Conservation (phyloP, 257 asterid species). For the Capsicum chinense region DNA sequence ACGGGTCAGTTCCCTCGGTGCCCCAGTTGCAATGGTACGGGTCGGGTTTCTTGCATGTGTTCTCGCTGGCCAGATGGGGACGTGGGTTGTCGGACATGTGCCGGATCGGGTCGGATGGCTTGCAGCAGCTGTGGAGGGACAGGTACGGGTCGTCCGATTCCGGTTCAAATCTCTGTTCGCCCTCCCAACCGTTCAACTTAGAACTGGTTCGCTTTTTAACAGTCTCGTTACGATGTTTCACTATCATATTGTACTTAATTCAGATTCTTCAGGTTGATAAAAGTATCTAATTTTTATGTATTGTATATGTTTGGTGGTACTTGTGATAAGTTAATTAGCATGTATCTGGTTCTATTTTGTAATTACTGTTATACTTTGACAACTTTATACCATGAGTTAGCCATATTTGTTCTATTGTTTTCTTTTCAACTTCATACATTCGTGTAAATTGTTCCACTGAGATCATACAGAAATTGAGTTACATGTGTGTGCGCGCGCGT, state of each 20-base stretch:
- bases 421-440: not conserved
- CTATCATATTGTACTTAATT: not conserved
- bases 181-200: conserved; percentile 54
- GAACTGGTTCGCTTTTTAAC: conserved; percentile 28
- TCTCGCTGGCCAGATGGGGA: conserved; percentile 97
- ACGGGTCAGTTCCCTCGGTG: conserved; percentile 76
- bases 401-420: not conserved
- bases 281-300: not conserved
- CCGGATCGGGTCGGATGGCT: conserved; percentile 91
- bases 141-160: conserved; percentile 90
- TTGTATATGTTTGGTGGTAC: conserved; percentile 21
- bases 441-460: not conserved
- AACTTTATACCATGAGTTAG: conserved; percentile 23
- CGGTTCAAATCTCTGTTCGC: conserved; percentile 76
- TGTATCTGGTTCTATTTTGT: conserved; percentile 10
- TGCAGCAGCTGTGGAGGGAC: conserved; percentile 89
- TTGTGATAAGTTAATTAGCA: conserved; percentile 5
- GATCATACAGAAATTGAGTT: not conserved
- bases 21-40: conserved; percentile 84
- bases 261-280: not conserved
- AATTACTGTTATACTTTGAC: conserved; percentile 18
- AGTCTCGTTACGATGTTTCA: not conserved
- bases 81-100: conserved; percentile 83
- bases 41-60: conserved; percentile 81
- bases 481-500: not conserved